Conservation (phyloP, 768 basidiomycete genomes). For the Russula lepida region DNA sequence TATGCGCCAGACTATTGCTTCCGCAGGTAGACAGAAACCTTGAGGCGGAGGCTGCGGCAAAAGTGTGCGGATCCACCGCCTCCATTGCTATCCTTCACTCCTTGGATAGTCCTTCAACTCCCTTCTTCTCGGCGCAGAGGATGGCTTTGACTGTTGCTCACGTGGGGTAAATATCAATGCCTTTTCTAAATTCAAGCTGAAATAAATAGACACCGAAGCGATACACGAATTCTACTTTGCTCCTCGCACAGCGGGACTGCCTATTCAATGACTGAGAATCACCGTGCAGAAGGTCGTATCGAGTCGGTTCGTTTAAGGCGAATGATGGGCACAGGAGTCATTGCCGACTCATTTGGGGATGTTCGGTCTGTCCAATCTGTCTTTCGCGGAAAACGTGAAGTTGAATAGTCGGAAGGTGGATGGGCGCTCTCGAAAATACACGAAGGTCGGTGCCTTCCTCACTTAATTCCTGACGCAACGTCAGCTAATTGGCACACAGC, state of each 20-base stretch:
- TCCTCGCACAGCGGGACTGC: slow-evolving; percentile 63
- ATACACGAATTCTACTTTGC: slow-evolving; percentile 83
- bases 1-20: not conserved
- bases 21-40: slow-evolving; percentile 66
- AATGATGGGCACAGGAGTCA: slow-evolving; percentile 83
- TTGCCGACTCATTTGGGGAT: slow-evolving; percentile 94
- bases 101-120: slow-evolving; percentile 66
- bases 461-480: not conserved
- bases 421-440: slow-evolving; percentile 91
- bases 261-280: slow-evolving; percentile 85
- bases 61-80: slow-evolving; percentile 81
- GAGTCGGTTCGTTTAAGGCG: slow-evolving; percentile 80
- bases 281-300: slow-evolving; percentile 87
- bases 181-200: not conserved
- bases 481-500: slow-evolving; percentile 31
- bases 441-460: slow-evolving; percentile 51
- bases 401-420: slow-evolving; percentile 51
- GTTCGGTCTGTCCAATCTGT: slow-evolving; percentile 46
- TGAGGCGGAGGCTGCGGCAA: slow-evolving; percentile 57
- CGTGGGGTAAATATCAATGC: slow-evolving; percentile 56
- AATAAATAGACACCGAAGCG: slow-evolving; percentile 37
- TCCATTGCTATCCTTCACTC: slow-evolving; percentile 89
- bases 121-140: slow-evolving; percentile 74
- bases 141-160: slow-evolving; percentile 86
- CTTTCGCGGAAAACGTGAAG: not conserved